Percentiles rank a stretch among this genome's conserved stretches.
Conservation (phyloP, 306 rosid species). For the Corylus americana region DNA sequence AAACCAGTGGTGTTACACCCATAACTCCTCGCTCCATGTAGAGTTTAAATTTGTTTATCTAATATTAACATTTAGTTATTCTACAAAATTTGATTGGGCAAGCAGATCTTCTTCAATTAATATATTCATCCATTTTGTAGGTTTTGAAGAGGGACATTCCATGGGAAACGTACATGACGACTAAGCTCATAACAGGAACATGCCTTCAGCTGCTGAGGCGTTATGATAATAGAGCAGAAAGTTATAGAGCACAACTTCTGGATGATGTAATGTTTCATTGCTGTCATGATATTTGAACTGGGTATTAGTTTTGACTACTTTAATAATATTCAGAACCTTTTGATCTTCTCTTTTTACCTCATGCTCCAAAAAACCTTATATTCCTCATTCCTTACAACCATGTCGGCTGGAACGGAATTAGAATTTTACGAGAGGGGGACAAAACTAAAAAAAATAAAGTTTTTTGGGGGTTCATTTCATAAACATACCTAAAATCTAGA, state of each 20-base stretch:
- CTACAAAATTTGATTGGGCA: neutral
- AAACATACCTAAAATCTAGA: too few species aligned
- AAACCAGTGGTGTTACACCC: neutral
- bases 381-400: neutral
- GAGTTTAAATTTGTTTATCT: neutral
- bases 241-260: slow-evolving; percentile 81
- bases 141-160: slow-evolving; percentile 91
- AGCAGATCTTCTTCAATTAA: neutral
- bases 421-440: too few species aligned
- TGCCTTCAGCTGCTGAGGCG: slow-evolving; percentile 94
- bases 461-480: too few species aligned
- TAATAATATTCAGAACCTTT: slow-evolving; percentile 2
- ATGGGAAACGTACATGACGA: slow-evolving; percentile 97
- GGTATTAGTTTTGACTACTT: neutral
- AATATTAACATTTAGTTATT: neutral
- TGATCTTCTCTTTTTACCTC: neutral
- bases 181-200: slow-evolving; percentile 88
- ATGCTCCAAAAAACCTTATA: neutral
- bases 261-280: slow-evolving; percentile 62
- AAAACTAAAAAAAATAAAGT: too few species aligned
- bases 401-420: too few species aligned
- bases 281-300: slow-evolving; percentile 1
- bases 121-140: slow-evolving; percentile 35
- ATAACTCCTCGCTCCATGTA: neutral
- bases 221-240: slow-evolving; percentile 78